Conservation (phyloP, 257 asterid species). For the Buddleja alternifolia region DNA sequence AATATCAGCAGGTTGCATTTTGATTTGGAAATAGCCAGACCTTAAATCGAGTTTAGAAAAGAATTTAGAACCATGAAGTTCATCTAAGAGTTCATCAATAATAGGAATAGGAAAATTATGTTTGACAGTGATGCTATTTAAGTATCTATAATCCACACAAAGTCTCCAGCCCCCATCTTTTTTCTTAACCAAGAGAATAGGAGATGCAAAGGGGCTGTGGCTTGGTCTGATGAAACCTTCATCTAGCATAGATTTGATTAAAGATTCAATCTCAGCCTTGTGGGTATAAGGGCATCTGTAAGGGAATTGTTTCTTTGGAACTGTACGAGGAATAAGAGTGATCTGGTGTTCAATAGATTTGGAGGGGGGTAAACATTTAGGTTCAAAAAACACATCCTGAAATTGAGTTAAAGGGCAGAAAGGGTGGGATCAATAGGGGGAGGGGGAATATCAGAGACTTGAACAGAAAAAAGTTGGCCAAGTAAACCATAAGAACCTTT, state of each 20-base stretch:
- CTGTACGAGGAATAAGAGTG: neutral
- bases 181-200: neutral
- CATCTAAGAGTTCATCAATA: conserved; percentile 14
- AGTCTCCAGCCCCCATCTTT: neutral
- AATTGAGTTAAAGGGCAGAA: too few relatives aligned
- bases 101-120: conserved; percentile 11
- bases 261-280: neutral
- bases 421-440: too few relatives aligned
- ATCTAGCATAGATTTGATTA: neutral
- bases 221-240: too few relatives aligned
- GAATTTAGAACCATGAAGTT: neutral
- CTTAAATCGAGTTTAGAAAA: conserved; percentile 14
- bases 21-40: conserved; percentile 10
- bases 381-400: neutral
- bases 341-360: neutral
- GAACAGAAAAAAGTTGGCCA: too few relatives aligned
- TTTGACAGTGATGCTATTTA: neutral
- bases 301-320: neutral
- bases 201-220: neutral
- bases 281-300: too few relatives aligned
- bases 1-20: neutral
- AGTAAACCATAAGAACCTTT: too few relatives aligned
- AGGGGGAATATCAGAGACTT: too few relatives aligned
- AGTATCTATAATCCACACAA: neutral
- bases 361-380: neutral